phyloP scores from a whole-genome alignment of 805 yeast genomes.

The Hanseniaspora taiwanica region DNA sequence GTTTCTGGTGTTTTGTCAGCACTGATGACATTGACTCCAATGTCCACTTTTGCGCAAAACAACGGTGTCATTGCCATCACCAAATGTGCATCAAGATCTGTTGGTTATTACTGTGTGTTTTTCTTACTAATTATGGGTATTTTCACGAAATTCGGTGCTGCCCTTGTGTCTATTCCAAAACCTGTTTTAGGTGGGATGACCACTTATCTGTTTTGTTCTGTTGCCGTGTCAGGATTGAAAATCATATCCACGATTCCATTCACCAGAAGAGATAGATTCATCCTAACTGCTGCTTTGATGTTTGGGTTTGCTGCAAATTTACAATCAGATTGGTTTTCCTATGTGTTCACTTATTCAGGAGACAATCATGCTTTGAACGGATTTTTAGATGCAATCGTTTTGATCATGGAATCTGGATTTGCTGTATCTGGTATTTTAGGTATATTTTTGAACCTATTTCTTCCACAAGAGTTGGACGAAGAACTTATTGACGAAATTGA shows the following conservation, averaged over 20 bases:
- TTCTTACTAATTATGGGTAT: conserved; percentile 78
- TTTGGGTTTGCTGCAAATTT: conserved; percentile 58
- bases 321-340: conserved; percentile 50
- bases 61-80: conserved; percentile 91
- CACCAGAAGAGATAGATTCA: conserved; percentile 62
- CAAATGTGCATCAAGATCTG: conserved; percentile 79
- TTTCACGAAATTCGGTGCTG: conserved; percentile 77
- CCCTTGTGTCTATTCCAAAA: conserved; percentile 70
- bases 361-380: conserved; percentile 42
- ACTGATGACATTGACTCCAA: conserved; percentile 72
- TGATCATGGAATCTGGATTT: conserved; percentile 62
- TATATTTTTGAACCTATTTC: conserved; percentile 43
- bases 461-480: conserved; percentile 47
- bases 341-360: conserved; percentile 57
- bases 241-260: conserved; percentile 41
- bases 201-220: conserved; percentile 60
- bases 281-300: conserved; percentile 49
- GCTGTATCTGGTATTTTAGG: conserved; percentile 59
- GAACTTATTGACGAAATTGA: conserved; percentile 18
- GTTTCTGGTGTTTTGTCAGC: conserved; percentile 66
- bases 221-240: conserved; percentile 60
- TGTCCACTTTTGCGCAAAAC: conserved; percentile 89
- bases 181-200: conserved; percentile 85
- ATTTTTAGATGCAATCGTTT: conserved; percentile 51
- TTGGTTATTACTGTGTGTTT: conserved; percentile 71